Evolutionary conservation across 2,329 filamentous ascomycete genomes (phyloP).

Genomic region (Eutypa lata): DNA sequence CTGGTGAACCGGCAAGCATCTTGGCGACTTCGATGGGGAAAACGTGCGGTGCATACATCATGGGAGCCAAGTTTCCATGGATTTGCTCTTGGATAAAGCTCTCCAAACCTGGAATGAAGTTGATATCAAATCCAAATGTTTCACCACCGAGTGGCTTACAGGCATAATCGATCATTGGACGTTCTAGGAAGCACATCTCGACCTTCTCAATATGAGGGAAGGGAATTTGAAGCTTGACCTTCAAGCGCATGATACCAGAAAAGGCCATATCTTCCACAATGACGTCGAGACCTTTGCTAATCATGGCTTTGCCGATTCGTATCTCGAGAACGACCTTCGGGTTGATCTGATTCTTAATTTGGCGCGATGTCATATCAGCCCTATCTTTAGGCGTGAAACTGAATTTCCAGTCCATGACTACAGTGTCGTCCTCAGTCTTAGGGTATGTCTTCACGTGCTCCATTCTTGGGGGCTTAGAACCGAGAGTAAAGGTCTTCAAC

Average conservation of each 20-base stretch:
- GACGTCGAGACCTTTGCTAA: slow-evolving; percentile 94
- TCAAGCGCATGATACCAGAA: slow-evolving; percentile 91
- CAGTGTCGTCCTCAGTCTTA: slow-evolving; percentile 89
- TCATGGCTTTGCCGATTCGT: slow-evolving; percentile 89
- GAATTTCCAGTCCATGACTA: slow-evolving; percentile 99
- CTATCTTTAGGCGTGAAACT: slow-evolving; percentile 97
- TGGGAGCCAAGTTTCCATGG: slow-evolving; percentile 86
- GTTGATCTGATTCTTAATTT: slow-evolving; percentile 94
- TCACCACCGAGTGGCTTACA: slow-evolving; percentile 97
- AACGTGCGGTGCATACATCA: slow-evolving; percentile 98
- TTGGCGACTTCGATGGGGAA: slow-evolving; percentile 99
- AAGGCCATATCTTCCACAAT: slow-evolving; percentile 99
- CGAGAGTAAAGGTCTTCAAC: slow-evolving; percentile 89
- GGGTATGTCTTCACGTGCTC: slow-evolving; percentile 99
- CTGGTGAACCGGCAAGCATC: slow-evolving; percentile 89
- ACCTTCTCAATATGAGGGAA: slow-evolving; percentile 95
- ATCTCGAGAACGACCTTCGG: slow-evolving; percentile 96
- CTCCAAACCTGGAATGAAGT: slow-evolving; percentile 94
- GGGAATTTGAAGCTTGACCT: slow-evolving; percentile 93
- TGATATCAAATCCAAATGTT: slow-evolving; percentile 95
- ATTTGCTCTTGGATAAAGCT: slow-evolving; percentile 94
- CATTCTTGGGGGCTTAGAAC: slow-evolving; percentile 90
- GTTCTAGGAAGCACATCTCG: slow-evolving; percentile 91
- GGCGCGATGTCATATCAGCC: slow-evolving; percentile 83
- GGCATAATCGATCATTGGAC: slow-evolving; percentile 89